Percentiles rank a stretch among this genome's conserved stretches.
These are phyloP conservation scores for Trichoderma koningiopsis DNA, from an alignment of 2,329 filamentous ascomycete species.

Conservation along the genomic window DNA sequence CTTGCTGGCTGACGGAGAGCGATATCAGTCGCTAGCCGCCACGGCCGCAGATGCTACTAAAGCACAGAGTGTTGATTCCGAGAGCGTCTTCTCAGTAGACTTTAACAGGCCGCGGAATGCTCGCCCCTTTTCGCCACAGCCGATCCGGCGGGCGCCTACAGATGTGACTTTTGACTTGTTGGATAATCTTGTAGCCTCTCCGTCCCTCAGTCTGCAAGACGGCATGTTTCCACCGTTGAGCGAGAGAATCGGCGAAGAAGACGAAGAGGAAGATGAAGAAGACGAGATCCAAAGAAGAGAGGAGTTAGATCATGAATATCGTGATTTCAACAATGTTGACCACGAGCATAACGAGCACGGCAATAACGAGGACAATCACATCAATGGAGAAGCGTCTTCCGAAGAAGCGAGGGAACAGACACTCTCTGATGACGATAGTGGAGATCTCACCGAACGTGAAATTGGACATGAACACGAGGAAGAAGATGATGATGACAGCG, in stretches of 20 bases:
- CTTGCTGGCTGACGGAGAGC: conserved; percentile 53
- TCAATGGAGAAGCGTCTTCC: background rate
- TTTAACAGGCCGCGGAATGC: conserved; percentile 57
- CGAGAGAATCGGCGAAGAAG: conserved; percentile 24
- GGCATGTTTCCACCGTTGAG: conserved; percentile 29
- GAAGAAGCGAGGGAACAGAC: background rate
- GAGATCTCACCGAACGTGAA: background rate
- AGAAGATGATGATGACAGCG: background rate
- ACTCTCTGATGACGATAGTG: conserved; percentile 3
- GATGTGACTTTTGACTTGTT: conserved; percentile 47
- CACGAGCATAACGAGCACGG: background rate
- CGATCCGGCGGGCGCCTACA: conserved; percentile 45
- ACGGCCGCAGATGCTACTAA: conserved; percentile 40
- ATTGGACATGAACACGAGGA: background rate
- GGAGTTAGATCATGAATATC: background rate
- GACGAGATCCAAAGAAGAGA: conserved; percentile 18
- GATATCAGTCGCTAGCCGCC: conserved; percentile 61
- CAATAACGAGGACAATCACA: background rate
- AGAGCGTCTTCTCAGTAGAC: conserved; percentile 57
- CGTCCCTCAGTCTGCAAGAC: background rate
- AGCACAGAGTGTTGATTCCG: conserved; percentile 42
- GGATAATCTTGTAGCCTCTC: conserved; percentile 31
- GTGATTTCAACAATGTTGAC: background rate
- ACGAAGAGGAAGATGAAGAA: conserved; percentile 23
- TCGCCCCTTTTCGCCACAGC: conserved; percentile 63